A percentile compares a stretch with the other conserved stretches of the same genome.
phyloP scores from a whole-genome alignment of 768 basidiomycete genomes.

The Boletus speciosus region DNA sequence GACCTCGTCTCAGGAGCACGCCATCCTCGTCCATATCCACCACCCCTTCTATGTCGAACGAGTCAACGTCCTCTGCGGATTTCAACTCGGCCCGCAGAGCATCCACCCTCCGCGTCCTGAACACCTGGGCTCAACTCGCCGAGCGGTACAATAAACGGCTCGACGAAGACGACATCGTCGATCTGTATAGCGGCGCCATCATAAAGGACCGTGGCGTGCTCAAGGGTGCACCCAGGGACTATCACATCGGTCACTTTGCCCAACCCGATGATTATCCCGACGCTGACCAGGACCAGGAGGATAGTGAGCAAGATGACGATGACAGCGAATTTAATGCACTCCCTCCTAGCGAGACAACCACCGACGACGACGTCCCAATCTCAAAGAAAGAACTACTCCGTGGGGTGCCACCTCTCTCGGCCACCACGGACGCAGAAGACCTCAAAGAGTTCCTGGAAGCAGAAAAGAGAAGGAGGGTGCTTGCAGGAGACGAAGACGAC shows the following conservation, averaged over 20 bases:
- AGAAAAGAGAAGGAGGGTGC: slow-evolving; percentile 50
- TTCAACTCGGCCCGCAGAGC: slow-evolving; percentile 55
- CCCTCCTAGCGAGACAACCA: slow-evolving; percentile 27
- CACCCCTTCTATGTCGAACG: slow-evolving; percentile 26
- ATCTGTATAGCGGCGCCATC: slow-evolving; percentile 57
- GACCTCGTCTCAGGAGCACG: slow-evolving; percentile 45
- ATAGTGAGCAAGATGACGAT: slow-evolving; percentile 48
- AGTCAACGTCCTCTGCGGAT: slow-evolving; percentile 34
- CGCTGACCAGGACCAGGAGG: slow-evolving; percentile 41
- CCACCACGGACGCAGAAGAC: slow-evolving; percentile 56
- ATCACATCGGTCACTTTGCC: slow-evolving; percentile 52
- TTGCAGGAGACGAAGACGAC: slow-evolving; percentile 29
- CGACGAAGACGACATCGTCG: slow-evolving; percentile 79
- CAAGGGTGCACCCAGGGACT: slow-evolving; percentile 38
- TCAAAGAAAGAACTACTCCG: slow-evolving; percentile 32
- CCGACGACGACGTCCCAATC: slow-evolving; percentile 27
- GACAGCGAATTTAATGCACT: slow-evolving; percentile 59
- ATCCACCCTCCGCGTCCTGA: slow-evolving; percentile 49
- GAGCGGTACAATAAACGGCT: slow-evolving; percentile 62
- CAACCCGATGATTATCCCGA: slow-evolving; percentile 40
- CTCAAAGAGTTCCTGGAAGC: slow-evolving; percentile 65
- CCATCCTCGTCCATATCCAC: slow-evolving; percentile 43
- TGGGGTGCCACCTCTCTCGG: slow-evolving; percentile 44
- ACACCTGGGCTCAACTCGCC: slow-evolving; percentile 65
- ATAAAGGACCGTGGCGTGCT: slow-evolving; percentile 71